phyloP scores from a whole-genome alignment of 495 filamentous ascomycete species.

The Barbatosphaeria neglecta region DNA sequence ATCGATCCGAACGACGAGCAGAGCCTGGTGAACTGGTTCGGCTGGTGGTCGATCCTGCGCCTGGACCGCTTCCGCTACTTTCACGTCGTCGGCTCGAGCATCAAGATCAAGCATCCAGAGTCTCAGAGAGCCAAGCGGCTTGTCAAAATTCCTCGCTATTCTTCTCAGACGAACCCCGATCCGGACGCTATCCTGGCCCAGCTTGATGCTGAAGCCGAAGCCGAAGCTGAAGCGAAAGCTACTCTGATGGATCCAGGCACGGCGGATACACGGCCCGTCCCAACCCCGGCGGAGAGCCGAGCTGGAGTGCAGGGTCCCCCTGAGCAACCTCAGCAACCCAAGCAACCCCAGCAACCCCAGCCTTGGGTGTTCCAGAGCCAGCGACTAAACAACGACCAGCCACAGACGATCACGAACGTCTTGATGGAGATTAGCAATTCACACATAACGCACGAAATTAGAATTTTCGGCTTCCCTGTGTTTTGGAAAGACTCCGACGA shows the following conservation, averaged over 20 bases:
- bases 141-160: constrained; percentile 28
- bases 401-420: not conserved
- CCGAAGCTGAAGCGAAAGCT: not conserved
- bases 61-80: constrained; percentile 36
- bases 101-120: constrained; percentile 4
- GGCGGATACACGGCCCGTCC: too few relatives aligned
- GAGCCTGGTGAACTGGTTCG: constrained; percentile 41
- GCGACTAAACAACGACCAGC: not conserved
- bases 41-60: constrained; percentile 36
- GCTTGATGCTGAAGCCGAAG: not conserved
- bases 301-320: too few relatives aligned
- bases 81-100: constrained; percentile 31
- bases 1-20: constrained; percentile 43
- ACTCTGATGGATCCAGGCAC: not conserved
- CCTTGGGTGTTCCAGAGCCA: too few relatives aligned
- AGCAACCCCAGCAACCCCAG: not conserved
- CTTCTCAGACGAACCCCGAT: constrained; percentile 21
- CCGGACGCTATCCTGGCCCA: constrained; percentile 17
- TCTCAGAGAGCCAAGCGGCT: constrained; percentile 18
- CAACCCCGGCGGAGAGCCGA: too few relatives aligned
- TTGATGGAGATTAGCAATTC: not conserved
- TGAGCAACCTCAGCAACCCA: not conserved
- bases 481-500: constrained; percentile 25
- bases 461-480: constrained; percentile 18
- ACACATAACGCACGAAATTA: not conserved